Evolutionary conservation across 495 filamentous ascomycete genomes (phyloP), one percentile per base, ranked within the genome.

Genomic region (Articulospora tetracladia): DNA sequence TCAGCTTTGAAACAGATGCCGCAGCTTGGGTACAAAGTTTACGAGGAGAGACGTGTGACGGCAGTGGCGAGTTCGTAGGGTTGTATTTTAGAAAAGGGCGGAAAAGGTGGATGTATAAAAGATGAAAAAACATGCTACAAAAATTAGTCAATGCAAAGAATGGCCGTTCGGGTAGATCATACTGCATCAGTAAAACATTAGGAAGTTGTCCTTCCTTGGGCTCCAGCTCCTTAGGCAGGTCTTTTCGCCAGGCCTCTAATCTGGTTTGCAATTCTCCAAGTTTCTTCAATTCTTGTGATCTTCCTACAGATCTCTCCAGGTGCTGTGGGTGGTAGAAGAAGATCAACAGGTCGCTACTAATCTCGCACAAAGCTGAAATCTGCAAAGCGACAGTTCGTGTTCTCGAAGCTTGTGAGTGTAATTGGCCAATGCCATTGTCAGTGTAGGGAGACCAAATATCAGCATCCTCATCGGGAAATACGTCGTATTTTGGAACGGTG

Each of bases 101-200:
- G 76, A 96, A 98, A 10, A 98, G 86, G 65, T 98, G 95, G 61
- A 98, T 97, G 68, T 93, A 94, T 36, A 97, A 88, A 1, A 97
- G 81, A 66, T 98, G 93, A 71, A 92, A 95, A 72, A 98, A 93
- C 94, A 98, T 97, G 76, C 92, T 96, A 63, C 20, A 2, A 53
- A 36, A 0, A 36, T 48, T 15, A 58, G 44, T 59, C 47, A 49
- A 34, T 47, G 2, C 46, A 48, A 19, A 50, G 28, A n/a, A 19
- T n/a, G 12, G 44, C 57, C 30, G 23, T n/a, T 19, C 28, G 32
- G 10, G 7, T 44, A 19, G 36, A 51, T 82, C 91, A 79, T 83
- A 96, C 92, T 98, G 94, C 90, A 96, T 97, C 22, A 97, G 80
- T 20, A 98, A 83, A 4, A 93, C 88, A 67, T 88, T 90, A 1